A percentile compares a stretch with the other conserved stretches of the same genome.
Conservation (phyloP, 2,329 filamentous ascomycete genomes). For the Calonectria pauciramosa region DNA sequence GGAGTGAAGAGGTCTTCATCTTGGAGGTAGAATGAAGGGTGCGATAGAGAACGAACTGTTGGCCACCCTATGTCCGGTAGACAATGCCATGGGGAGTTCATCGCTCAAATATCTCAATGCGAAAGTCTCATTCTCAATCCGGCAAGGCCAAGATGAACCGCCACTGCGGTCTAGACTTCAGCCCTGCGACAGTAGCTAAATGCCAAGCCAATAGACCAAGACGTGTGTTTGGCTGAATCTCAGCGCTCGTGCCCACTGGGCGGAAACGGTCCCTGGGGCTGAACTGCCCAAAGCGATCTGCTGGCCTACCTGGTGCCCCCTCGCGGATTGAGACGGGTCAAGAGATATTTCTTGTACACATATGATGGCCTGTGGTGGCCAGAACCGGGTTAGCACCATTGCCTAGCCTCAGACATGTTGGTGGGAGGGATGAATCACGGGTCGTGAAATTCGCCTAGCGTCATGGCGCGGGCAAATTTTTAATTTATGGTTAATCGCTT, state of each 20-base stretch:
- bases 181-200: background rate
- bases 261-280: background rate
- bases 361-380: background rate
- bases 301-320: background rate
- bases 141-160: background rate
- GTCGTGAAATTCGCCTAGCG: background rate
- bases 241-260: background rate
- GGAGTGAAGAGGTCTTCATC: background rate
- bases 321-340: background rate
- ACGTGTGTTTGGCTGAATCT: background rate
- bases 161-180: background rate
- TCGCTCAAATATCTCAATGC: background rate
- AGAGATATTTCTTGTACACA: background rate
- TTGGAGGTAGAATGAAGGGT: background rate
- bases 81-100: background rate
- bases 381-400: background rate
- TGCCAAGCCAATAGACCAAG: background rate
- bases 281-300: background rate
- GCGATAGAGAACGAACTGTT: background rate
- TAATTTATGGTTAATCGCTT: slow-evolving; percentile 13
- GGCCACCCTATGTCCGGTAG: background rate
- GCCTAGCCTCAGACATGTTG: background rate
- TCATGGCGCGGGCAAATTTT: background rate
- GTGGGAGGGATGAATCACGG: background rate
- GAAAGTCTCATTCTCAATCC: background rate